Conservation (phyloP, 176 grass and related monocot species). For the Cenchrus purpureus region DNA sequence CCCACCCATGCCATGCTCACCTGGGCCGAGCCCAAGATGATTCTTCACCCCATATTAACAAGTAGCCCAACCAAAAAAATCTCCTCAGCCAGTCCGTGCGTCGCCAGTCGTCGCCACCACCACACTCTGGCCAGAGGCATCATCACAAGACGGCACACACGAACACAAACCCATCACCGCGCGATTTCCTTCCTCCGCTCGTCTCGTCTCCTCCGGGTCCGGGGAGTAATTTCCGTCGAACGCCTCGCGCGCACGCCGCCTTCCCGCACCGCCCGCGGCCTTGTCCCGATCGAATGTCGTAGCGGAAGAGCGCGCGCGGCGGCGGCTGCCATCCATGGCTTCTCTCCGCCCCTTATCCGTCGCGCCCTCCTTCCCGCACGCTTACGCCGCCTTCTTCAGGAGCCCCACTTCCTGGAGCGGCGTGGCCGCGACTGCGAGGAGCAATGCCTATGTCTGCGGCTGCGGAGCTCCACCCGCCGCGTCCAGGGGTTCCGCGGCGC, state of each 20-base stretch:
- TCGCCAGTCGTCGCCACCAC: too few species aligned
- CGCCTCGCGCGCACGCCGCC: constrained; percentile 5
- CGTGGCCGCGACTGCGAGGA: not conserved
- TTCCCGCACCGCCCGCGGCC: constrained; percentile 15
- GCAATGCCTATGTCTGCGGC: constrained; percentile 17
- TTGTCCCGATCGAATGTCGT: constrained; percentile 36
- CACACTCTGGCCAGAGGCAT: too few species aligned
- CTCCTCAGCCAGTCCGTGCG: too few species aligned
- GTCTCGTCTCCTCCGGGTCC: not conserved
- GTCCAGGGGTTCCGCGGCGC: not conserved
- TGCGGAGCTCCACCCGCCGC: not conserved
- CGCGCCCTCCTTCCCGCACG: constrained; percentile 31
- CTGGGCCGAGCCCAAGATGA: too few species aligned
- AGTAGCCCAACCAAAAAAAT: too few species aligned
- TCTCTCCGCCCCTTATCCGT: constrained; percentile 42
- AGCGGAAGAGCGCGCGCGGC: constrained; percentile 4
- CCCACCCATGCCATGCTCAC: too few species aligned
- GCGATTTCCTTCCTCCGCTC: not conserved
- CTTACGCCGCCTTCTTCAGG: not conserved
- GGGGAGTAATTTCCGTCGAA: constrained; percentile 46
- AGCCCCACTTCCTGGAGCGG: constrained; percentile 4
- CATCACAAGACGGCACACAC: too few species aligned
- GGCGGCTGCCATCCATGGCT: constrained; percentile 40
- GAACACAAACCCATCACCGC: not conserved
- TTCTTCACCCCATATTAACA: too few species aligned